phyloP scores from a whole-genome alignment of 2,329 filamentous ascomycete species.

The Aspergillus sojae region DNA sequence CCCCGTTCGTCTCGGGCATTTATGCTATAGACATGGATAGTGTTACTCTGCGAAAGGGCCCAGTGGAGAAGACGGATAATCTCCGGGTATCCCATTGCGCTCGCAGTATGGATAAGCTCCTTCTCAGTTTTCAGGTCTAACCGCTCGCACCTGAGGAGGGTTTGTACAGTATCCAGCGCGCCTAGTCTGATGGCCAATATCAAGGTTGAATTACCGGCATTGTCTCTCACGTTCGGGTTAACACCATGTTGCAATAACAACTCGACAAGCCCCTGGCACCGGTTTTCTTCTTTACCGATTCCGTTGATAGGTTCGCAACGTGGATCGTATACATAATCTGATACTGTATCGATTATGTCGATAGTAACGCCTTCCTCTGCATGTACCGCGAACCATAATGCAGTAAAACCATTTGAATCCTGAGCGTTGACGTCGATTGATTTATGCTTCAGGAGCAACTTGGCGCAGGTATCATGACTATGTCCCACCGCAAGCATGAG shows the following conservation, averaged over 20 bases:
- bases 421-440: background rate
- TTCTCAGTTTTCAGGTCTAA: background rate
- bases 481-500: background rate
- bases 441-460: background rate
- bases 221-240: background rate
- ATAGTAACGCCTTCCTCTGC: background rate
- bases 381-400: background rate
- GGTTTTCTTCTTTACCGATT: no score
- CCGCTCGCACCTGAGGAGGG: background rate
- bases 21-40: background rate
- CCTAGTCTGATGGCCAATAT: background rate
- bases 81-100: background rate
- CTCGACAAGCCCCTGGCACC: background rate
- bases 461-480: background rate
- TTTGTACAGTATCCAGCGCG: background rate
- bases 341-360: background rate
- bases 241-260: background rate
- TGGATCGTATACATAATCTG: background rate
- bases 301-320: background rate
- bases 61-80: background rate
- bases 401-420: background rate
- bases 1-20: no score
- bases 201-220: background rate
- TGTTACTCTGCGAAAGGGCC: background rate
- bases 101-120: background rate